Conservation (phyloP, 2,329 filamentous ascomycete genomes). For the Metarhizium album region DNA sequence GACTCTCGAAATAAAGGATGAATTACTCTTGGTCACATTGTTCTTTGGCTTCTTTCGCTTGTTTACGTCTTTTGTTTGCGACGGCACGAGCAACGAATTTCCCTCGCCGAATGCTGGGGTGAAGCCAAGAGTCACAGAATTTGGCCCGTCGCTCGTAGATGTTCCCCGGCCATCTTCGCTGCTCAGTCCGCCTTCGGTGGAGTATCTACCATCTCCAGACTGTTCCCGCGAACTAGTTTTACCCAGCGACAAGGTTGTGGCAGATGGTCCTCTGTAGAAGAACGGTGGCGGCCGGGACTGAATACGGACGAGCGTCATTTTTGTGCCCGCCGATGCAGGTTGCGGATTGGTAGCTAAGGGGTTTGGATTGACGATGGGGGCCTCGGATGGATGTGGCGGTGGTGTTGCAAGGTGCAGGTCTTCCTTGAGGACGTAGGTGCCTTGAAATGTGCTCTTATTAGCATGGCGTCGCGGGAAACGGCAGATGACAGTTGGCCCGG, state of each 20-base stretch:
- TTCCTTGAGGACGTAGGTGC: slow-evolving; percentile 83
- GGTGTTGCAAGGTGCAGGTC: slow-evolving; percentile 88
- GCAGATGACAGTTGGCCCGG: not conserved
- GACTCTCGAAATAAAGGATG: slow-evolving; percentile 93
- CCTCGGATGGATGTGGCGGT: slow-evolving; percentile 89
- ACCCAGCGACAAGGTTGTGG: slow-evolving; percentile 35
- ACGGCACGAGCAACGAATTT: slow-evolving; percentile 59
- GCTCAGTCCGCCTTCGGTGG: slow-evolving; percentile 47
- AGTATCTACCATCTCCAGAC: slow-evolving; percentile 48
- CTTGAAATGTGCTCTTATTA: slow-evolving; percentile 32
- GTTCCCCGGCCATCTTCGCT: slow-evolving; percentile 45
- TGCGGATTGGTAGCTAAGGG: slow-evolving; percentile 77
- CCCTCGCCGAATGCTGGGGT: slow-evolving; percentile 75
- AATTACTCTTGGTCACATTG: slow-evolving; percentile 97
- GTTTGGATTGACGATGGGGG: slow-evolving; percentile 77
- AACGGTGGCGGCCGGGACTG: slow-evolving; percentile 49
- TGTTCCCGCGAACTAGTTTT: slow-evolving; percentile 37
- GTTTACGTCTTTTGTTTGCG: slow-evolving; percentile 57
- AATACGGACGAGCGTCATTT: slow-evolving; percentile 65
- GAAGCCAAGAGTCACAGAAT: slow-evolving; percentile 29
- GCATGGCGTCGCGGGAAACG: slow-evolving; percentile 1
- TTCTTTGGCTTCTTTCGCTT: slow-evolving; percentile 94
- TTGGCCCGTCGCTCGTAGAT: slow-evolving; percentile 40
- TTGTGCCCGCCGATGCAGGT: slow-evolving; percentile 77
- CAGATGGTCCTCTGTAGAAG: slow-evolving; percentile 43